A percentile compares a stretch with the other conserved stretches of the same genome.
These are phyloP conservation scores for Silene noctiflora DNA, from an alignment of 179 eudicot species.

Conservation along the genomic window DNA sequence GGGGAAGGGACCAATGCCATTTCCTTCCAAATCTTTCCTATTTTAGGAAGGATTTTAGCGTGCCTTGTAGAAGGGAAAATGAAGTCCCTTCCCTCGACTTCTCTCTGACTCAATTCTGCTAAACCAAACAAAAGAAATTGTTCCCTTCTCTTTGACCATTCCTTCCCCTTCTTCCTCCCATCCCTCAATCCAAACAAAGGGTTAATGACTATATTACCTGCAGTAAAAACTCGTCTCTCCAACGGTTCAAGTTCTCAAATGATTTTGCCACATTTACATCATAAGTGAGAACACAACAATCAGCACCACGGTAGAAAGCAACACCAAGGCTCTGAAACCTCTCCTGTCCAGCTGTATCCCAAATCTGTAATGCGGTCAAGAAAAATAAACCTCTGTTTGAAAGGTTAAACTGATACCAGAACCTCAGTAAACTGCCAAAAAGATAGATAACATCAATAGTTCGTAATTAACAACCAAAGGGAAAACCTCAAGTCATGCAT, in stretches of 20 bases:
- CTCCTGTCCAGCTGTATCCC: slow-evolving; percentile 66
- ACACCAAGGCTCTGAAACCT: slow-evolving; percentile 63
- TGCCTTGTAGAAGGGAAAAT: not conserved
- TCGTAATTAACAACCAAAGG: not conserved
- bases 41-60: not conserved
- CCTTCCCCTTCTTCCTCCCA: not conserved
- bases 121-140: not conserved
- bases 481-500: not conserved
- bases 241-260: slow-evolving; percentile 52
- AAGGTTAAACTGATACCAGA: not conserved
- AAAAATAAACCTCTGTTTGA: slow-evolving; percentile 1
- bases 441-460: not conserved
- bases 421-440: not conserved
- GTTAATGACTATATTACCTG: slow-evolving; percentile 34
- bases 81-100: not conserved
- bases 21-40: not conserved
- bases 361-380: slow-evolving; percentile 38
- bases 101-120: not conserved
- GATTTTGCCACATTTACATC: slow-evolving; percentile 65
- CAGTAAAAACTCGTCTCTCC: slow-evolving; percentile 60
- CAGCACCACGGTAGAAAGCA: slow-evolving; percentile 67
- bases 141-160: not conserved
- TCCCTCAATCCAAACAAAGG: not conserved
- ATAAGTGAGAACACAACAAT: slow-evolving; percentile 57
- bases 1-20: not conserved